A percentile compares a stretch with the other conserved stretches of the same genome.
Conservation (phyloP, 805 yeast genomes). For the Cephaloascus albidus region DNA sequence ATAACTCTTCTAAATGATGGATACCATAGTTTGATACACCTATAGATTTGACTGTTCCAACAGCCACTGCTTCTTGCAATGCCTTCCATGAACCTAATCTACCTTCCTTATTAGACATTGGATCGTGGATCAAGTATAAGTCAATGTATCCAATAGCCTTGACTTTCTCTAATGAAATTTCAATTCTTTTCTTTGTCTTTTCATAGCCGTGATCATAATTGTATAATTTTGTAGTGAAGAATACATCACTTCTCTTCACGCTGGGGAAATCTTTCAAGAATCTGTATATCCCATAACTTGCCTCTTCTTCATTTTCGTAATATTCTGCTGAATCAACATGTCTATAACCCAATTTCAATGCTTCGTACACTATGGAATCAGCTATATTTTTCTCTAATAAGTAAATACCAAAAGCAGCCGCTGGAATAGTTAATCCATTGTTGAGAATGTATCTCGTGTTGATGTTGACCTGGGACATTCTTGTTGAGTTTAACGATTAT, state of each 20-base stretch:
- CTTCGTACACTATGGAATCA: conserved; percentile 36
- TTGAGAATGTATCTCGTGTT: too few relatives aligned
- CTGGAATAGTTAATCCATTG: too few relatives aligned
- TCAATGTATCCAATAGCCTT: conserved; percentile 42
- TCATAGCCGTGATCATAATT: conserved; percentile 21
- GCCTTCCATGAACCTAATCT: conserved; percentile 22
- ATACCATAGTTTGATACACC: conserved; percentile 32
- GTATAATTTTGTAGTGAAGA: conserved; percentile 29
- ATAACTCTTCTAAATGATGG: conserved; percentile 24
- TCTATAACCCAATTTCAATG: conserved; percentile 33
- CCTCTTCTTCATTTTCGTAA: conserved; percentile 39
- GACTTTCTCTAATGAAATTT: conserved; percentile 29
- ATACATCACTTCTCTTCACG: conserved; percentile 24
- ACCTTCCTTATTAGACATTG: conserved; percentile 27
- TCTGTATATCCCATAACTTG: conserved; percentile 45
- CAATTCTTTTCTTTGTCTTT: conserved; percentile 31
- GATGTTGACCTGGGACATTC: too few relatives aligned
- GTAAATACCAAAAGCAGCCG: too few relatives aligned
- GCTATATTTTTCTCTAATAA: too few relatives aligned
- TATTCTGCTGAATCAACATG: conserved; percentile 39
- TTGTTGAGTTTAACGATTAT: too few relatives aligned
- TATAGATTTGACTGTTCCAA: conserved; percentile 20
- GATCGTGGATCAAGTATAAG: conserved; percentile 45
- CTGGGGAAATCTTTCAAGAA: conserved; percentile 13
- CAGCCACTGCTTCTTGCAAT: conserved; percentile 22